Percentiles rank a stretch among this genome's conserved stretches.
Conservation (phyloP, 225 moss, liverwort and hornwort genomes). For the Anthoceros angustus region DNA sequence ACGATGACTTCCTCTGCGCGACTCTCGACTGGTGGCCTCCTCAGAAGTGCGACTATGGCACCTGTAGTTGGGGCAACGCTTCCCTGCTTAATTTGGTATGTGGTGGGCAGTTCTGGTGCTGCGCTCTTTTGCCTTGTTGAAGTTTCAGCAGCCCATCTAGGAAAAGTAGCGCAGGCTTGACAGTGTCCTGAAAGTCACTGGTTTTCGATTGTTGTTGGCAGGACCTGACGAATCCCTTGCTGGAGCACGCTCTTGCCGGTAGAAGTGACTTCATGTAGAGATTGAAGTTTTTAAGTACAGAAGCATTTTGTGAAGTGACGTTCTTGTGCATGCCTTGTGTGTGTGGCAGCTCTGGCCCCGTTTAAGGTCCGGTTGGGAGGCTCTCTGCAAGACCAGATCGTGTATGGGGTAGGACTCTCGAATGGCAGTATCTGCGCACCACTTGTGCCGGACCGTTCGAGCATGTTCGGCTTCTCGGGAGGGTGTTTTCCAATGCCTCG, state of each 20-base stretch:
- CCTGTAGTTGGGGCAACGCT: slow-evolving; percentile 50
- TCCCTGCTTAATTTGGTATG: slow-evolving; percentile 65
- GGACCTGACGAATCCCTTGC: slow-evolving; percentile 61
- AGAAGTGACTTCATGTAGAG: not conserved
- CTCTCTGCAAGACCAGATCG: slow-evolving; percentile 67
- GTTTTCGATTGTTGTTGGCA: slow-evolving; percentile 15
- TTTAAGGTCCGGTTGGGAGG: slow-evolving; percentile 69
- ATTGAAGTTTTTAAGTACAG: too few species aligned
- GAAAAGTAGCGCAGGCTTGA: not conserved
- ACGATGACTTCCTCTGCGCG: slow-evolving; percentile 59
- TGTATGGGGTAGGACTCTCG: slow-evolving; percentile 41
- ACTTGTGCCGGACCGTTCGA: slow-evolving; percentile 28
- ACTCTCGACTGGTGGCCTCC: slow-evolving; percentile 90
- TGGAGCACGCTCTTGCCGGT: slow-evolving; percentile 57
- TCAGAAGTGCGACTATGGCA: slow-evolving; percentile 65
- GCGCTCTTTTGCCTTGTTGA: too few species aligned
- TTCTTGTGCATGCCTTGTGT: not conserved
- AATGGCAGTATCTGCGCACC: slow-evolving; percentile 40
- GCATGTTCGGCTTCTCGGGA: slow-evolving; percentile 45
- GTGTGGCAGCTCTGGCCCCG: slow-evolving; percentile 47
- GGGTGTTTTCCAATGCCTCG: slow-evolving; percentile 63
- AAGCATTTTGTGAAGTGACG: not conserved
- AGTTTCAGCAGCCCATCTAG: too few species aligned
- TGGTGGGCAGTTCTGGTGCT: slow-evolving; percentile 1
- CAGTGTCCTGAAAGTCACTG: slow-evolving; percentile 7